Conservation (phyloP, 345 rosid species). For the Euclidium syriacum region DNA sequence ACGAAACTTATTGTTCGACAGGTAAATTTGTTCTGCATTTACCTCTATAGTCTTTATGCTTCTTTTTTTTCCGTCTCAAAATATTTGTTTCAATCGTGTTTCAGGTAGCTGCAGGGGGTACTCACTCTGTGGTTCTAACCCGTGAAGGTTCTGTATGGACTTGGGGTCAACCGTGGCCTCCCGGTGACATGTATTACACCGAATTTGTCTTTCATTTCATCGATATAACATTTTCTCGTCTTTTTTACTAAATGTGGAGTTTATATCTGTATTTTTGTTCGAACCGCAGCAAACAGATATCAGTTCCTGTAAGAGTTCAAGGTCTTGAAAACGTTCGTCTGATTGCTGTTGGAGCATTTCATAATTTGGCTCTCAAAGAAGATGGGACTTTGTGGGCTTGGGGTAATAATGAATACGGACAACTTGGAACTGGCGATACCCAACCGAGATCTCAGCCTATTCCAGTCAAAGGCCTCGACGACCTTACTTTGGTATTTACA, state of each 20-base stretch:
- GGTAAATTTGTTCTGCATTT: conserved; percentile 39
- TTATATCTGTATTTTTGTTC: neutral
- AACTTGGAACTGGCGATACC: conserved; percentile 99
- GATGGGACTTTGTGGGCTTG: conserved; percentile 96
- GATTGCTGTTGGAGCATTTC: conserved; percentile 98
- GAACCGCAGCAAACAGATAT: conserved; percentile 86
- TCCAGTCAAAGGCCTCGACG: conserved; percentile 81
- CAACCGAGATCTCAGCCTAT: conserved; percentile 98
- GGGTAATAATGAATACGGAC: conserved; percentile 99
- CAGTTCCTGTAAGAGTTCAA: conserved; percentile 93
- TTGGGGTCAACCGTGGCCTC: conserved; percentile 99
- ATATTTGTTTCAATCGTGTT: neutral
- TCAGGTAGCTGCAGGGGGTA: conserved; percentile 99
- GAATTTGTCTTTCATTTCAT: neutral
- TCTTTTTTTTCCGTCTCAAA: neutral
- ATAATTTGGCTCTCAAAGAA: conserved; percentile 92
- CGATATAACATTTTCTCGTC: neutral
- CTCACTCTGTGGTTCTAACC: conserved; percentile 97
- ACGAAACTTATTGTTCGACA: conserved; percentile 81
- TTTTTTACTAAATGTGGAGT: neutral
- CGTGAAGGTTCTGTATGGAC: conserved; percentile 92
- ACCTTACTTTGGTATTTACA: conserved; percentile 59
- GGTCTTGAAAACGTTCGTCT: conserved; percentile 86
- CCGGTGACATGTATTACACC: conserved; percentile 85
- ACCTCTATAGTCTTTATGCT: neutral